Evolutionary conservation across 2,329 filamentous ascomycete genomes (phyloP).

Genomic region (Cercospora citrullina): DNA sequence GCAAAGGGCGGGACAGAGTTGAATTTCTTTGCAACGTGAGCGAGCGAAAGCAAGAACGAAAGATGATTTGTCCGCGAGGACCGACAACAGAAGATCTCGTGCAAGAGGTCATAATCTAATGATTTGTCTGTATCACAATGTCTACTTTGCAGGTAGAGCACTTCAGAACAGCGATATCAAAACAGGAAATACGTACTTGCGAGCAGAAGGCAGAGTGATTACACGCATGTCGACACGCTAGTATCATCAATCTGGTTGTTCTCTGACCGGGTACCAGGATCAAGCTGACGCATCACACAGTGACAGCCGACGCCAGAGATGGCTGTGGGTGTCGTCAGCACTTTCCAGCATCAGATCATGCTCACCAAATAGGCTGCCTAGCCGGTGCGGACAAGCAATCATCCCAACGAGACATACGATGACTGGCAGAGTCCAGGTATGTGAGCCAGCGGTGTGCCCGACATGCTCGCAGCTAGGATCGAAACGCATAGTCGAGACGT

Average conservation of each 20-base stretch:
- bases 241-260: neutral
- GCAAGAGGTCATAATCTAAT: constrained; percentile 20
- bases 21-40: constrained; percentile 1
- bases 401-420: neutral
- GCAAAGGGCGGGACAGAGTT: constrained; percentile 6
- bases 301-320: neutral
- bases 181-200: neutral
- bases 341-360: neutral
- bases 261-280: neutral
- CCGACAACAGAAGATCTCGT: constrained; percentile 8
- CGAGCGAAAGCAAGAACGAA: constrained; percentile 11
- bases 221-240: too few relatives aligned
- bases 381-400: neutral
- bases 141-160: neutral
- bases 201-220: neutral
- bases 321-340: neutral
- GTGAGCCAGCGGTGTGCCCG: too few relatives aligned
- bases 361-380: neutral
- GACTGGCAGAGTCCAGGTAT: neutral
- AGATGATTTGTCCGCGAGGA: constrained; percentile 30
- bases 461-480: too few relatives aligned
- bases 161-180: neutral
- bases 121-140: neutral
- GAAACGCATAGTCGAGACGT: too few relatives aligned
- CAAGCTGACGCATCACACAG: neutral